Base-by-base conservation (phyloP, 1,284 basidiomycete species). In the Sporisorium sorghi region DNA sequence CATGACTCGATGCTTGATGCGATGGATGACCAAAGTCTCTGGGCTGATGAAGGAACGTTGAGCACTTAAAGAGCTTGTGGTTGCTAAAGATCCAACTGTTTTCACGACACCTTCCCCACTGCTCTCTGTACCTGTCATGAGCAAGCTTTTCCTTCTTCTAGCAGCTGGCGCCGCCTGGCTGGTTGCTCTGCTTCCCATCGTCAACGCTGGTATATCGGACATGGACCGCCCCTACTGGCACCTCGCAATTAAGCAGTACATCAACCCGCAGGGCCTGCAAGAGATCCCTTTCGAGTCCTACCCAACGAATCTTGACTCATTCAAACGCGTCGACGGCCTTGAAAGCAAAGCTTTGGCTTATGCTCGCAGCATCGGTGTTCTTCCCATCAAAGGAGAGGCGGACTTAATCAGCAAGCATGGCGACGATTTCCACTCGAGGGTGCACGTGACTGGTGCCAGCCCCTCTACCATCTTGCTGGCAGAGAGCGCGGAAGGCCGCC, bases 271-370 rank as follows among this genome's bases (percentile, higher is more conserved):
- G 3, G 12, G n/a, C 6, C 33, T 53, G 30, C 37, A 24, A 2
- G 28, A 48, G 8, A 35, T 33, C 2, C 12, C 23, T 3, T 23
- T 64, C 5, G 1, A 5, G 8, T 64, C 62, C 1, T 53, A 42
- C 14, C 35, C 55, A 14, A 64, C 50, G 5, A 64, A n/a, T 11
- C 44, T 58, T 12, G 17, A 48, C 23, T 35, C 43, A 9, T 64
- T 42, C 28, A 3, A 7, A 0, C 8, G 23, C 28, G 14, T 64
- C 30, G 14, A 44, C 1, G 21, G 39, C 5, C 50, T 64, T 14
- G 23, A 58, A 21, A 11, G 33, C 1, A 53, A 48, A 23, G 55
- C 55, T 12, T 17, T 55, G 9, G 23, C 4, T 5, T 52, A 50
- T 5, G 59, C 52, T 17, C 17, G 7, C 5, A 0, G 15, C 3